These are phyloP conservation scores for Ichthyophthirius multifiliis DNA, from an alignment of 169 alveolate genomes.

Conservation along the genomic window DNA sequence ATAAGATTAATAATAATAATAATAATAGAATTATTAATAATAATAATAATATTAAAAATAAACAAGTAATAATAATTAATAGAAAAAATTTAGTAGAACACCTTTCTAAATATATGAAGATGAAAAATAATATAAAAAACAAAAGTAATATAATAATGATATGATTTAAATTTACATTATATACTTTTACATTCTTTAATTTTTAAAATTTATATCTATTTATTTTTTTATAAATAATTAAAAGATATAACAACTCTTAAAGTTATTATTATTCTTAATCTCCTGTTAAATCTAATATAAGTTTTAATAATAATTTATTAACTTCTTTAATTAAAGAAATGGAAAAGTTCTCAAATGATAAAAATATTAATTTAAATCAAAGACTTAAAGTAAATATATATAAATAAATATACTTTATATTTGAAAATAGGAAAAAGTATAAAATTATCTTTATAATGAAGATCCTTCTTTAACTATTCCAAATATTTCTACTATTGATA, in stretches of 20 bases:
- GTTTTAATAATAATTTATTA: not conserved
- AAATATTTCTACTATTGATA: not conserved
- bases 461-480: constrained; percentile 2
- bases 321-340: not conserved
- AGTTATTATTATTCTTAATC: not conserved
- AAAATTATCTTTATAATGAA: not conserved
- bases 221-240: not conserved
- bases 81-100: too few species aligned
- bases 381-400: not conserved
- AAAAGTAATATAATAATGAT: too few species aligned
- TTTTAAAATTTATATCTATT: not conserved
- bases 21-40: too few species aligned
- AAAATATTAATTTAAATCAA: not conserved
- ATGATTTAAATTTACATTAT: too few species aligned
- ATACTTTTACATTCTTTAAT: not conserved
- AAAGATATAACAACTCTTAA: not conserved
- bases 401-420: not conserved
- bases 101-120: not conserved
- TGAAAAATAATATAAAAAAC: not conserved
- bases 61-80: too few species aligned
- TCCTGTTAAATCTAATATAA: not conserved
- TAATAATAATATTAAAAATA: too few species aligned
- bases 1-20: too few species aligned
- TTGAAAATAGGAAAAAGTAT: not conserved
- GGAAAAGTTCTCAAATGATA: not conserved